Base-by-base conservation (phyloP, 768 basidiomycete genomes). In the Sporobolomyces pararoseus region DNA sequence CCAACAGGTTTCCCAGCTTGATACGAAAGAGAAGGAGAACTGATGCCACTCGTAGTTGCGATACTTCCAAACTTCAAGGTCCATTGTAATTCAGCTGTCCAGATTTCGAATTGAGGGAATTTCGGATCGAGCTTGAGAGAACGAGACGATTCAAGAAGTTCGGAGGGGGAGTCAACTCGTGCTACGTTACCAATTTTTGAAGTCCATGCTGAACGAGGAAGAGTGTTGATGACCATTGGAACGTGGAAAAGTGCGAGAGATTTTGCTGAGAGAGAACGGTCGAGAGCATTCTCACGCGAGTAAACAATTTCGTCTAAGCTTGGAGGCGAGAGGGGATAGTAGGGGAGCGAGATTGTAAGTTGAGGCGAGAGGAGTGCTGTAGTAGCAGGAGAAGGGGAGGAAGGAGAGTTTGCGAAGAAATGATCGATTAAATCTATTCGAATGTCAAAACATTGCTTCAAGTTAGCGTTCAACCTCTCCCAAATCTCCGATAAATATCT, bases 1-100 rank as follows among this genome's bases (percentile, higher is more conserved):
- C 35, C 58, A 10, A 59, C 3, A 39, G 55, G 55, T 29, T 58
- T 59, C 31, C 58, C 58, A 12, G 58, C 58, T 59, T 46, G 58
- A 32, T 29, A 58, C 16, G 37, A 6, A 4, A 58, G 25, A 35
- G 57, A 58, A 58, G 37, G n/a, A 39, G 31, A 12, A 25, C 55
- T 42, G 34, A n/a, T 42, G 7, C 7, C 23, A 42, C 55, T 42
- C 37, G 37, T 29, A 3, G 53, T 55, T n/a, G 39, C 42, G 31
- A 59, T 42, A 34, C 58, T 59, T 27, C 58, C 58, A 31, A 59
- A 59, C 39, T 27, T 46, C 4, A 59, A 27, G 9, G 58, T 59
- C 58, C 58, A 59, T 9, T 44, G 39, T 35, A 46, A 42, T 7
- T 59, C 39, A 3, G 42, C 58, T 4, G 39, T 59, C 58, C 58